Conservation (phyloP, 495 filamentous ascomycete species). For the Aspergillus leporis region DNA sequence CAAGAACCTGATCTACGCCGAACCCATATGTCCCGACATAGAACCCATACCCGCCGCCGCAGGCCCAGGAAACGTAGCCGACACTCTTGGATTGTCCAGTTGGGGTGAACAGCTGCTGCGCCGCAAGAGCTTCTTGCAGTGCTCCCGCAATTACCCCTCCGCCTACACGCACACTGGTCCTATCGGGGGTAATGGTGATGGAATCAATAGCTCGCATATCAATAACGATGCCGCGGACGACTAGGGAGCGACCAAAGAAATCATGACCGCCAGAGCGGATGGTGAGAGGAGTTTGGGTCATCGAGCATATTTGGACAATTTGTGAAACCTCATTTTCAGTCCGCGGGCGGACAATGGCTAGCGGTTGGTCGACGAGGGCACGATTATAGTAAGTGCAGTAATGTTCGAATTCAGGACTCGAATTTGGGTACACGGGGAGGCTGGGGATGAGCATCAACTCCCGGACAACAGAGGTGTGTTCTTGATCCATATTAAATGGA, state of each 20-base stretch:
- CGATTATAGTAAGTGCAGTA: neutral
- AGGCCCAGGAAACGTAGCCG: constrained; percentile 41
- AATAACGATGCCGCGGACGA: constrained; percentile 30
- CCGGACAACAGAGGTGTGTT: neutral
- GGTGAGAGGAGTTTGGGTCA: constrained; percentile 28
- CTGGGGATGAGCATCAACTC: neutral
- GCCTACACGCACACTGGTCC: constrained; percentile 33
- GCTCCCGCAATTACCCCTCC: constrained; percentile 30
- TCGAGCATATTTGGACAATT: constrained; percentile 25
- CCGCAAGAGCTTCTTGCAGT: neutral
- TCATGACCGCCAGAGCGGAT: constrained; percentile 42
- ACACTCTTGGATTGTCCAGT: constrained; percentile 13
- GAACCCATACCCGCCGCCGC: constrained; percentile 40
- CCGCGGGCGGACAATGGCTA: constrained; percentile 27
- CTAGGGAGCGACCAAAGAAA: constrained; percentile 27
- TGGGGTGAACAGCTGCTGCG: constrained; percentile 20
- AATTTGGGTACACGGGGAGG: neutral
- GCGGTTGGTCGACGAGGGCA: constrained; percentile 4
- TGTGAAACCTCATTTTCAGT: constrained; percentile 33
- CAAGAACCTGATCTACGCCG: constrained; percentile 41
- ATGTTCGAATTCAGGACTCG: neutral
- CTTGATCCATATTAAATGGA: no score
- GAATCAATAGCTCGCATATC: constrained; percentile 41
- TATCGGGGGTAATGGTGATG: constrained; percentile 26
- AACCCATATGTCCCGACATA: constrained; percentile 34